Base-by-base conservation (phyloP, 1,284 basidiomycete genomes). In the Fistulina hepatica region DNA sequence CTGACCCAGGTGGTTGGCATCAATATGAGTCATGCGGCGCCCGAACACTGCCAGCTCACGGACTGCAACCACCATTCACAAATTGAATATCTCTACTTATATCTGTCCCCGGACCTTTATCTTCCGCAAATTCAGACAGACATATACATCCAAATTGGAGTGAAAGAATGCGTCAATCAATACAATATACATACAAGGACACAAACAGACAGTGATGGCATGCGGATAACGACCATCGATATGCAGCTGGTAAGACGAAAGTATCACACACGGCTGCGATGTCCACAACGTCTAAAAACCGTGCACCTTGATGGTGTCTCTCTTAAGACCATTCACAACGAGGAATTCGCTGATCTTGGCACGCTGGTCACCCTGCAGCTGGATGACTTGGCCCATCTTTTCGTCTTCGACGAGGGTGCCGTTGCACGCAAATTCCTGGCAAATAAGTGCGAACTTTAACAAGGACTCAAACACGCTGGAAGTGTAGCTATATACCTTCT, bases 311-410 rank as follows among this genome's bases (percentile, higher is more conserved):
- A 88, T 85, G 36, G 73, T 80, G 48, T 61, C 56, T 63, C 70
- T 81, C 33, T 76, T 69, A 37, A 88, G 70, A 41, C 81, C 84
- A 52, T 84, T 76, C 47, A 84, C 78, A 48, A 73, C 69, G 46
- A 97, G 77, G 72, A 95, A 94, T 44, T 70, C 73, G 51, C 76
- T 76, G 54, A 95, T 93, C 75, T 94, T 90, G 58, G 73, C 60
- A 46, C 95, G 81, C 65, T 99, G 95, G 66, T 99, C 95, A 50
- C 95, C 95, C 64, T 98, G 95, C 51, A 99, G 81, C 68, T 99
- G 95, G 59, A 99, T 93, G 58, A 99, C 89, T 66, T 94, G 77
- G 43, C 95, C 95, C 65, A 92, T 81, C 66, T 95, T 91, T 63
- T 90, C 86, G 67, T 95, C 91, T 47, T 95, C 89, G 52, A 97